These are phyloP conservation scores for Dothistroma septosporum DNA, from an alignment of 2,329 filamentous ascomycete species.

Conservation along the genomic window DNA sequence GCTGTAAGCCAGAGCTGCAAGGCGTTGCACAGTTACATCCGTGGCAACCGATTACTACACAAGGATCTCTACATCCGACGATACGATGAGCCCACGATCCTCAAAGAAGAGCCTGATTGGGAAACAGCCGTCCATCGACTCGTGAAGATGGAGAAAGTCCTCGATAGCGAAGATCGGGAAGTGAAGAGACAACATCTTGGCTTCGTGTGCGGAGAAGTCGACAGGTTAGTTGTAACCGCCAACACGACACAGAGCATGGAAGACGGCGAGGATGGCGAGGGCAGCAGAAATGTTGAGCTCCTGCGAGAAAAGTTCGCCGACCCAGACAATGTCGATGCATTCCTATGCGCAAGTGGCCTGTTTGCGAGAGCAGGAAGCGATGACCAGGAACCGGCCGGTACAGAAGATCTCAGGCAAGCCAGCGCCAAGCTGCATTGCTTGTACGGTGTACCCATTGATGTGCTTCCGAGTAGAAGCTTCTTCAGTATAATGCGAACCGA, in stretches of 20 bases:
- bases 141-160: slow-evolving; percentile 43
- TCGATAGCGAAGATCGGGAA: slow-evolving; percentile 40
- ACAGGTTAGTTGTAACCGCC: slow-evolving; percentile 24
- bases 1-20: slow-evolving; percentile 51
- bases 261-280: slow-evolving; percentile 27
- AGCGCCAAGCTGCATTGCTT: slow-evolving; percentile 66
- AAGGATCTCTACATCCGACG: slow-evolving; percentile 57
- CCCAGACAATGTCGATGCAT: slow-evolving; percentile 52
- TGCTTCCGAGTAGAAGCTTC: slow-evolving; percentile 27
- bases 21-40: slow-evolving; percentile 52
- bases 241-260: slow-evolving; percentile 38
- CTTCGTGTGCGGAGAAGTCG: slow-evolving; percentile 26
- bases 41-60: slow-evolving; percentile 56
- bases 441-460: slow-evolving; percentile 58
- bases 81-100: slow-evolving; percentile 28
- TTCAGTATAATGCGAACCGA: slow-evolving; percentile 23
- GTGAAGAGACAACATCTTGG: slow-evolving; percentile 40
- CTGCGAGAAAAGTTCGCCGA: slow-evolving; percentile 41
- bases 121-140: slow-evolving; percentile 35
- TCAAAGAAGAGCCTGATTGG: slow-evolving; percentile 34
- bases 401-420: slow-evolving; percentile 52
- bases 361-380: slow-evolving; percentile 54
- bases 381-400: slow-evolving; percentile 38
- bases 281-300: slow-evolving; percentile 45
- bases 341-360: slow-evolving; percentile 62